Evolutionary conservation across 1,284 basidiomycete species (phyloP).

Genomic region (Pseudozyma tsukubaensis): DNA sequence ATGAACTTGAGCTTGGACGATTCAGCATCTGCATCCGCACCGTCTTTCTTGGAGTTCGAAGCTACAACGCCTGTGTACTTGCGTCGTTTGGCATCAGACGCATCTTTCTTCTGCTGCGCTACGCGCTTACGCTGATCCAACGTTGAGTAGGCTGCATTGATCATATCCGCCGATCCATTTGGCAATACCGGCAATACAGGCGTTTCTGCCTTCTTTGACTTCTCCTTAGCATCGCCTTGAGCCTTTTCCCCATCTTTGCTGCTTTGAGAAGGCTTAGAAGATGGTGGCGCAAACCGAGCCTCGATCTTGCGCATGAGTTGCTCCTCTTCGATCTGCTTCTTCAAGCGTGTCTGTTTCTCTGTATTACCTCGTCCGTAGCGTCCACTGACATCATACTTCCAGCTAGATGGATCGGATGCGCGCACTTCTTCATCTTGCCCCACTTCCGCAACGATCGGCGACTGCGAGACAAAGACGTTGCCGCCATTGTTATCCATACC

Average conservation of each 20-base stretch:
- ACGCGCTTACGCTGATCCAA: conserved; percentile 36
- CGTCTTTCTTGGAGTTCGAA: not conserved
- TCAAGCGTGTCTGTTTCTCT: conserved; percentile 34
- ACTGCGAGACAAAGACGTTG: conserved; percentile 22
- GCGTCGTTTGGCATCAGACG: conserved; percentile 14
- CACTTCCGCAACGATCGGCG: conserved; percentile 1
- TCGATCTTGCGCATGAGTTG: conserved; percentile 30
- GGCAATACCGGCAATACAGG: conserved; percentile 17
- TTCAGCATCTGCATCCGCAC: not conserved
- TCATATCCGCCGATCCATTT: conserved; percentile 36
- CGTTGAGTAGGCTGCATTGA: conserved; percentile 41
- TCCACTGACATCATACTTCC: conserved; percentile 40
- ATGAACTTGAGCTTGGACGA: conserved; percentile 20
- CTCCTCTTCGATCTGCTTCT: conserved; percentile 38
- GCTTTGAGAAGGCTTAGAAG: not conserved
- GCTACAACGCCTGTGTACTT: conserved; percentile 31
- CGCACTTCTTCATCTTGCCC: conserved; percentile 10
- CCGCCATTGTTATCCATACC: conserved; percentile 45
- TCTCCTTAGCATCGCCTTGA: not conserved
- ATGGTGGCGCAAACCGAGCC: conserved; percentile 19
- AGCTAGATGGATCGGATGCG: conserved; percentile 32
- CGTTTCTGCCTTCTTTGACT: conserved; percentile 1
- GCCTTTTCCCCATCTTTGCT: not conserved
- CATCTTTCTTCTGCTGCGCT: conserved; percentile 10
- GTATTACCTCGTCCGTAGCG: conserved; percentile 33